Conservation (phyloP, 1,139 yeast species). For the Zygosaccharomyces sapae region DNA sequence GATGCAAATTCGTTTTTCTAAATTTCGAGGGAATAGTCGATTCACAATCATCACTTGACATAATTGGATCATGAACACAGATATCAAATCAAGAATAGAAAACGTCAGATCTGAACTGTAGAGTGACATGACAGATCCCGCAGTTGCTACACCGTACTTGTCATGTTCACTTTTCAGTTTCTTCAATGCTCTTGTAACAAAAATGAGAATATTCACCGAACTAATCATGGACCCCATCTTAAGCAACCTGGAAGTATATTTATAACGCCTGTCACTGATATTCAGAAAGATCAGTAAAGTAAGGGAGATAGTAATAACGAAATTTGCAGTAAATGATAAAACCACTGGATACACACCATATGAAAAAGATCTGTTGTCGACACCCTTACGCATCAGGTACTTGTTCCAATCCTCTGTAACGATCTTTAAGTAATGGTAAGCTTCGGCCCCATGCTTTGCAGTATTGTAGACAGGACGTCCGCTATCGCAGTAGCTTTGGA, state of each 20-base stretch:
- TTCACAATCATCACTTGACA: constrained; percentile 75
- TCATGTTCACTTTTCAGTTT: constrained; percentile 48
- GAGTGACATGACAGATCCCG: constrained; percentile 45
- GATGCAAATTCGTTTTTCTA: constrained; percentile 65
- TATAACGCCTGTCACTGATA: constrained; percentile 34
- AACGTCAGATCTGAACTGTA: constrained; percentile 50
- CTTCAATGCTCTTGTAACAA: constrained; percentile 48
- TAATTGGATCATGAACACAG: constrained; percentile 57
- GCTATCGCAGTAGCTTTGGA: constrained; percentile 30
- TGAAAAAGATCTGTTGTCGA: constrained; percentile 44
- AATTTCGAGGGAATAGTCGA: constrained; percentile 64
- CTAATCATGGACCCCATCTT: constrained; percentile 46
- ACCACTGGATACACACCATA: constrained; percentile 59
- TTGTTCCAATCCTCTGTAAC: constrained; percentile 33
- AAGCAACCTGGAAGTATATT: constrained; percentile 43
- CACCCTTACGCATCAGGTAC: constrained; percentile 18
- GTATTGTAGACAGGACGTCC: constrained; percentile 36
- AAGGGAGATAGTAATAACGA: constrained; percentile 62
- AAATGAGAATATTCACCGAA: constrained; percentile 50
- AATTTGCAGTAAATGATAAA: constrained; percentile 59
- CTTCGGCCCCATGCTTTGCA: constrained; percentile 25
- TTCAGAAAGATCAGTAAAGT: constrained; percentile 64
- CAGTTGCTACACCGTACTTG: constrained; percentile 51
- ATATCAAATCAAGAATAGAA: constrained; percentile 58
- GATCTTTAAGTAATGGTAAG: constrained; percentile 20